A percentile compares a stretch with the other conserved stretches of the same genome.
These are phyloP conservation scores for Debaryomyces fabryi DNA, from an alignment of 1,139 yeast species.

Conservation along the genomic window DNA sequence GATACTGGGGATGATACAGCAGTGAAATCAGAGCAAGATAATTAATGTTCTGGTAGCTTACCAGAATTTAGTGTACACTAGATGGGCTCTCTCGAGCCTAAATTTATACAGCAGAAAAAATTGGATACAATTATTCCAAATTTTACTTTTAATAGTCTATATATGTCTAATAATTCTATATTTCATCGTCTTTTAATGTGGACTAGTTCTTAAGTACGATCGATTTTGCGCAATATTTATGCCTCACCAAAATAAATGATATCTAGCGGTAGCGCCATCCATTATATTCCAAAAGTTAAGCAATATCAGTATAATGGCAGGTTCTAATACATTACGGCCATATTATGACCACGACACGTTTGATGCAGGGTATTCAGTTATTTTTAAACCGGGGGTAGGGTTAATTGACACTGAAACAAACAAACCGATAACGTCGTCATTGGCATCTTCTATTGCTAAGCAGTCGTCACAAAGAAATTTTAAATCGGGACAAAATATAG, in stretches of 20 bases:
- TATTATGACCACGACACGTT: slow-evolving; percentile 73
- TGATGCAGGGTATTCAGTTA: slow-evolving; percentile 65
- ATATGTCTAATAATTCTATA: not conserved
- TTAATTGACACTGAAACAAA: slow-evolving; percentile 47
- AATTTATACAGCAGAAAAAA: not conserved
- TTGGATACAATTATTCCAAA: not conserved
- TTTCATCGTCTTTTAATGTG: not conserved
- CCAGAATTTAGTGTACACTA: not conserved
- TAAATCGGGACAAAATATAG: slow-evolving; percentile 26
- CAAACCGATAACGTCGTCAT: slow-evolving; percentile 34
- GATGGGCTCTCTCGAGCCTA: not conserved
- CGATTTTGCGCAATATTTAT: slow-evolving; percentile 3
- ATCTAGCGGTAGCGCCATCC: slow-evolving; percentile 9
- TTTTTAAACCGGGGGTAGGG: slow-evolving; percentile 63
- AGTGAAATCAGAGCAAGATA: not conserved
- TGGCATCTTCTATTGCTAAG: slow-evolving; percentile 23
- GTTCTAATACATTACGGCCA: slow-evolving; percentile 51
- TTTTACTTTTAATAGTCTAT: not conserved
- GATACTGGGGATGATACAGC: not conserved
- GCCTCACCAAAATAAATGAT: not conserved
- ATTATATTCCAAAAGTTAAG: not conserved
- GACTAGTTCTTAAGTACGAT: not conserved
- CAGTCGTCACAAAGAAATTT: slow-evolving; percentile 13
- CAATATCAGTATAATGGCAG: slow-evolving; percentile 11
- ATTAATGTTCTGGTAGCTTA: not conserved